Evolutionary conservation across 2,329 filamentous ascomycete species (phyloP).

Genomic region (Apiospora saccharicola): DNA sequence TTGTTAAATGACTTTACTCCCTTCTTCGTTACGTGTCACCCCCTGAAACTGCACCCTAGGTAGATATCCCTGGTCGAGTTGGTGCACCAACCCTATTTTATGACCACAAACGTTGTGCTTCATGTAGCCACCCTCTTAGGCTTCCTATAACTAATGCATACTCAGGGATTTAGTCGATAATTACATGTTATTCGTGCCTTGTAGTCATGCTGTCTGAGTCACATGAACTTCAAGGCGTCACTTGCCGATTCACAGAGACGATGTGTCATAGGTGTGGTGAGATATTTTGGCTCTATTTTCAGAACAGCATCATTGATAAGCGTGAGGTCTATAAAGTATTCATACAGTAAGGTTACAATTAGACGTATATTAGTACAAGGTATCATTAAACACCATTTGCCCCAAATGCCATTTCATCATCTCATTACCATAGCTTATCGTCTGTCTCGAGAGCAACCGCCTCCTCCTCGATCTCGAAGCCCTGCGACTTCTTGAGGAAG

Average conservation of each 20-base stretch:
- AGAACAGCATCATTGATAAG: background rate
- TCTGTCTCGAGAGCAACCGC: background rate
- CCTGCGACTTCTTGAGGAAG: slow-evolving; percentile 58
- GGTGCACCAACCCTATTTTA: no score
- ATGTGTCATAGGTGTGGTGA: background rate
- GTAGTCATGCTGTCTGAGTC: background rate
- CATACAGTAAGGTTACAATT: slow-evolving; percentile 10
- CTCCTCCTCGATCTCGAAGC: slow-evolving; percentile 14
- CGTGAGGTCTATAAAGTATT: background rate
- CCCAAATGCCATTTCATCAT: background rate
- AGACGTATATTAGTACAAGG: background rate
- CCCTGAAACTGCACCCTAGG: no score
- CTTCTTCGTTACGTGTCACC: no score
- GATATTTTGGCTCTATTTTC: background rate
- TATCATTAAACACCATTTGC: background rate
- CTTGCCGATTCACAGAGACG: no score
- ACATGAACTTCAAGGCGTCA: background rate
- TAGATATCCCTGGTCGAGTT: no score
- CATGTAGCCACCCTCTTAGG: background rate
- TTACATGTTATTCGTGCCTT: background rate
- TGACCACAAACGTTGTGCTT: background rate
- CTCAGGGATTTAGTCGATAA: no score
- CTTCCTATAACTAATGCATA: background rate
- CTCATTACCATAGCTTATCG: slow-evolving; percentile 24
- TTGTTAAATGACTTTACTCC: no score